Percentiles rank a stretch among this genome's conserved stretches.
phyloP scores from a whole-genome alignment of 2,329 filamentous ascomycete genomes.

The Metarhizium rileyi region DNA sequence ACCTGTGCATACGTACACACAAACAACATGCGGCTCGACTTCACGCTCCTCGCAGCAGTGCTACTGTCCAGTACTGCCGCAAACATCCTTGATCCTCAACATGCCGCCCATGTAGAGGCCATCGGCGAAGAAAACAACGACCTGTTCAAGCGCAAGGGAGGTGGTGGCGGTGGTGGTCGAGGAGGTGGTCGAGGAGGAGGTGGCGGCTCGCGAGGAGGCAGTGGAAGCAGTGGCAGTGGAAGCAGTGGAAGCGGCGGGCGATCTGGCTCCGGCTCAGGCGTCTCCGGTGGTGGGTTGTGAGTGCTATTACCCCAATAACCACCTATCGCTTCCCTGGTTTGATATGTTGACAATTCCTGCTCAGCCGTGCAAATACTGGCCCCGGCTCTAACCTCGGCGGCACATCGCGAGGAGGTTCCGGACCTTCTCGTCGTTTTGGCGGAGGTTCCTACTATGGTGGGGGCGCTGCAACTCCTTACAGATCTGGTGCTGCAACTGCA shows the following conservation, averaged over 20 bases:
- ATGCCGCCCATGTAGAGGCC: slow-evolving; percentile 16
- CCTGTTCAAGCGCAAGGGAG: slow-evolving; percentile 49
- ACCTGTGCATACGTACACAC: no score
- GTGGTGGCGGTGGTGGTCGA: slow-evolving; percentile 43
- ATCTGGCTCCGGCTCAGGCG: slow-evolving; percentile 3
- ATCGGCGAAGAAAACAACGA: slow-evolving; percentile 27
- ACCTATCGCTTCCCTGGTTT: not conserved
- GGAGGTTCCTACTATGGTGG: slow-evolving; percentile 58
- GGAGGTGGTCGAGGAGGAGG: slow-evolving; percentile 28
- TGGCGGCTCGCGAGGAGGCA: slow-evolving; percentile 12
- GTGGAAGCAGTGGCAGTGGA: slow-evolving; percentile 9
- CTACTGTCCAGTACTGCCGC: slow-evolving; percentile 7
- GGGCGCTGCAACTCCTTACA: slow-evolving; percentile 53
- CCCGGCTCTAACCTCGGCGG: slow-evolving; percentile 36
- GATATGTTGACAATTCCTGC: not conserved
- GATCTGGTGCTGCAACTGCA: slow-evolving; percentile 39
- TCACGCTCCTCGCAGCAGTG: slow-evolving; percentile 4
- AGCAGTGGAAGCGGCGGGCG: slow-evolving; percentile 8
- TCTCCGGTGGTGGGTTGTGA: slow-evolving; percentile 6
- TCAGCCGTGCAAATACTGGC: slow-evolving; percentile 20
- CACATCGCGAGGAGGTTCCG: slow-evolving; percentile 46
- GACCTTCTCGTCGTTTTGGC: slow-evolving; percentile 46
- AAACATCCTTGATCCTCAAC: slow-evolving; percentile 10
- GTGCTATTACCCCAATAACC: not conserved
- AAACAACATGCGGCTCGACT: slow-evolving; percentile 8